Percentiles rank a stretch among this genome's conserved stretches.
These are phyloP conservation scores for Raphanus sativus DNA, from an alignment of 345 rosid species.

Conservation along the genomic window DNA sequence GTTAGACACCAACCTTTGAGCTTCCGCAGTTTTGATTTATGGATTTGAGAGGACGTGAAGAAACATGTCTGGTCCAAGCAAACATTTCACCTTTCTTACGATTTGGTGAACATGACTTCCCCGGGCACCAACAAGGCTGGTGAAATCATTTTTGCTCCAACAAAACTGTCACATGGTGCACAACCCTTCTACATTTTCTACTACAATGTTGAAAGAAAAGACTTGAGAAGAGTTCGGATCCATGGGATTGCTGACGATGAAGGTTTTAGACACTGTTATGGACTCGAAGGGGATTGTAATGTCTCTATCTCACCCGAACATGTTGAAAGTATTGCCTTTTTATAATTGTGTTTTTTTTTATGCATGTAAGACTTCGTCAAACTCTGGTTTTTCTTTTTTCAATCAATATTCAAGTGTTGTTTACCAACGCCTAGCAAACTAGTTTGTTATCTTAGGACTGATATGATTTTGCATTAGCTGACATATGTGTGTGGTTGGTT, in stretches of 20 bases:
- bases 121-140: conserved; percentile 6
- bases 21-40: background rate
- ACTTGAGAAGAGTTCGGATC: background rate
- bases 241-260: background rate
- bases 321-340: background rate
- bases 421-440: background rate
- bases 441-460: background rate
- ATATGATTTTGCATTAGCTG: background rate
- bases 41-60: conserved; percentile 5
- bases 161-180: background rate
- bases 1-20: background rate
- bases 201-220: background rate
- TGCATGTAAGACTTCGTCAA: background rate
- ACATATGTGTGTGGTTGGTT: background rate
- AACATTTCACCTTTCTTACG: background rate
- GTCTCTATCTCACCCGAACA: background rate
- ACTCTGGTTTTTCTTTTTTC: background rate
- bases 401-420: background rate
- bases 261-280: background rate
- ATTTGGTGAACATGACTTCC: background rate
- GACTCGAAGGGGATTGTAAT: background rate
- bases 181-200: background rate
- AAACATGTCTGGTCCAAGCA: background rate
- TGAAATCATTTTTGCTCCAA: background rate
- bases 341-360: background rate